These are phyloP conservation scores for Lactarius pseudohatsudake DNA, from an alignment of 768 basidiomycete species.

Conservation along the genomic window DNA sequence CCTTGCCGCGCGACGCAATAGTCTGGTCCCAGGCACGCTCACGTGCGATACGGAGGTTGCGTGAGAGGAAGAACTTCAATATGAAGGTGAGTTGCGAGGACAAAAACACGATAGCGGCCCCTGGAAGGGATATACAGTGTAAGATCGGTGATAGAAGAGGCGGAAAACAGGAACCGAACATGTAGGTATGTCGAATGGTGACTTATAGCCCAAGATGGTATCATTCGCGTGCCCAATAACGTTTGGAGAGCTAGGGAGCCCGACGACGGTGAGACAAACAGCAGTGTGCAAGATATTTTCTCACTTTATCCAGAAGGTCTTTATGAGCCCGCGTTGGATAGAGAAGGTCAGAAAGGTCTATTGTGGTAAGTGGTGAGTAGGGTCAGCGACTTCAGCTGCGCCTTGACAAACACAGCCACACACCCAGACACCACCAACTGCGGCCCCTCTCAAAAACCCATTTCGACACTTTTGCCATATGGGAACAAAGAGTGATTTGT, in stretches of 20 bases:
- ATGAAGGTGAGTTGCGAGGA: conserved; percentile 74
- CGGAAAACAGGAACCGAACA: conserved; percentile 45
- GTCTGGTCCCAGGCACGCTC: conserved; percentile 81
- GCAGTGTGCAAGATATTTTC: conserved; percentile 22
- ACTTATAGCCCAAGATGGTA: conserved; percentile 59
- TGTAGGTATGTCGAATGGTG: conserved; percentile 70
- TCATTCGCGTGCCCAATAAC: conserved; percentile 63
- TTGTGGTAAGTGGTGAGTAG: background rate
- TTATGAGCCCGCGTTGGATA: conserved; percentile 68
- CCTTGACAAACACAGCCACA: conserved; percentile 28
- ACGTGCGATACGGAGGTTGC: conserved; percentile 79
- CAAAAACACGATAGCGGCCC: conserved; percentile 72
- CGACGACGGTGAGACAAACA: background rate
- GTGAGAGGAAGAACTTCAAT: conserved; percentile 77
- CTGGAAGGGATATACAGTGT: conserved; percentile 38
- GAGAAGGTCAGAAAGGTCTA: conserved; percentile 68
- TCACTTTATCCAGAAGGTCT: conserved; percentile 62
- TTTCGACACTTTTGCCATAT: conserved; percentile 86
- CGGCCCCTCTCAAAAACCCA: conserved; percentile 65
- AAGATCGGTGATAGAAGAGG: conserved; percentile 7
- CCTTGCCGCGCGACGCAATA: conserved; percentile 78
- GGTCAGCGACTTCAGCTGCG: background rate
- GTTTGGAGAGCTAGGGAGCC: conserved; percentile 51
- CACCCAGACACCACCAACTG: conserved; percentile 73
- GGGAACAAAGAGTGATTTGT: conserved; percentile 64